Evolutionary conservation across 345 rosid species (phyloP).

Genomic region (Aquilaria malaccensis): DNA sequence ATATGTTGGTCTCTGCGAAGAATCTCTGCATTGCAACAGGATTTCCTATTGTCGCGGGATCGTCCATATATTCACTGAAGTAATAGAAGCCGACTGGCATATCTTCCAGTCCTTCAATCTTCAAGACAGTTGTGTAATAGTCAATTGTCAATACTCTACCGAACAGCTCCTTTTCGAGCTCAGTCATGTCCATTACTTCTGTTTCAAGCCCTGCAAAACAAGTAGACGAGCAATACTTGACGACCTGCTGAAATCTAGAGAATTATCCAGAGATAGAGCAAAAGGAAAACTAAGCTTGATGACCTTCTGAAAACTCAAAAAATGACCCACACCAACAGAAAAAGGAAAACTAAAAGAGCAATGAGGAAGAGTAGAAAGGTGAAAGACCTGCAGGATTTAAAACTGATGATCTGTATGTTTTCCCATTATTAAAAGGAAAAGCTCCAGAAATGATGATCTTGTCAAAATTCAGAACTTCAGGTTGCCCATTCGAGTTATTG

Average conservation of each 20-base stretch:
- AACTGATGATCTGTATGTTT: constrained; percentile 42
- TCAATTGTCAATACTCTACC: constrained; percentile 55
- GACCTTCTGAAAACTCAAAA: background rate
- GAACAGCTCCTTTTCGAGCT: constrained; percentile 46
- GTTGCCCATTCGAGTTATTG: constrained; percentile 25
- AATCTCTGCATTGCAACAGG: constrained; percentile 74
- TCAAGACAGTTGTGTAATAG: constrained; percentile 56
- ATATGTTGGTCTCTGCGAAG: constrained; percentile 47
- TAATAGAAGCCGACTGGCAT: constrained; percentile 57
- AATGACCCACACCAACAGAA: background rate
- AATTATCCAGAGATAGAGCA: no score
- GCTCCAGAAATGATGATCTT: constrained; percentile 54
- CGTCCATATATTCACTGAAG: constrained; percentile 59
- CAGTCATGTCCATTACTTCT: constrained; percentile 37
- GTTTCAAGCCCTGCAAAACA: constrained; percentile 33
- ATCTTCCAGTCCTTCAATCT: constrained; percentile 49
- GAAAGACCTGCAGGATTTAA: constrained; percentile 29
- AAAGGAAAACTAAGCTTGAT: background rate
- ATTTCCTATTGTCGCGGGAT: constrained; percentile 54
- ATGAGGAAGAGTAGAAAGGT: background rate
- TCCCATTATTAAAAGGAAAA: constrained; percentile 41
- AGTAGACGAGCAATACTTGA: background rate
- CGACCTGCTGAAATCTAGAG: no score
- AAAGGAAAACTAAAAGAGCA: background rate
- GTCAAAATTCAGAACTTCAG: constrained; percentile 38